These are phyloP conservation scores for Cnidoscolus chayamansa DNA, from an alignment of 441 rosid species.

Conservation along the genomic window DNA sequence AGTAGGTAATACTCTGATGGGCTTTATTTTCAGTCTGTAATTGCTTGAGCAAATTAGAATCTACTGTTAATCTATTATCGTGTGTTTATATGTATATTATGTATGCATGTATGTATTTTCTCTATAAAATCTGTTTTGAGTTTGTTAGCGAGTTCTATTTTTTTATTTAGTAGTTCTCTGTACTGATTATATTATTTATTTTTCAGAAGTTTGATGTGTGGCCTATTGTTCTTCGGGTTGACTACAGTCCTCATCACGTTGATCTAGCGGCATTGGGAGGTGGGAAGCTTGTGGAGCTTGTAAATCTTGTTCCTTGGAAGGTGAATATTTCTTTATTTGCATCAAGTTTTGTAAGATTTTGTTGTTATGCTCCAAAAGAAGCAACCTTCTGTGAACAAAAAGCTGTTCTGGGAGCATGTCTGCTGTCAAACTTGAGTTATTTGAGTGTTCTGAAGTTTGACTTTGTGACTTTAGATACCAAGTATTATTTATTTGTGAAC, in stretches of 20 bases:
- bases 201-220: conserved; percentile 86
- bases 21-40: background rate
- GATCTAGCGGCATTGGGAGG: conserved; percentile 88
- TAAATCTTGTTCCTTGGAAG: conserved; percentile 97
- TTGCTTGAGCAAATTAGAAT: background rate
- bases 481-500: background rate
- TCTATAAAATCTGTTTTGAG: background rate
- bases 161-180: conserved; percentile 21
- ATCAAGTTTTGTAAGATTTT: conserved; percentile 6
- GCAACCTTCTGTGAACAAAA: background rate
- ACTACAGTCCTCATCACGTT: conserved; percentile 79
- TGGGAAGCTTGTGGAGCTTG: conserved; percentile 93
- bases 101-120: background rate
- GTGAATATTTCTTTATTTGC: conserved; percentile 36
- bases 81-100: background rate
- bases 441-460: background rate
- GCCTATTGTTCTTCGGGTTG: conserved; percentile 86
- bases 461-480: background rate
- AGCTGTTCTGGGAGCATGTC: background rate
- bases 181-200: conserved; percentile 38
- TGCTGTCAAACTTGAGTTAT: background rate
- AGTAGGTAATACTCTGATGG: background rate
- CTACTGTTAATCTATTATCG: background rate
- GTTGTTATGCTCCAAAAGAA: background rate
- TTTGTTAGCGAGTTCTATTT: conserved; percentile 6